These are phyloP conservation scores for Serendipita sp. DNA, from an alignment of 768 basidiomycete genomes.

Conservation along the genomic window DNA sequence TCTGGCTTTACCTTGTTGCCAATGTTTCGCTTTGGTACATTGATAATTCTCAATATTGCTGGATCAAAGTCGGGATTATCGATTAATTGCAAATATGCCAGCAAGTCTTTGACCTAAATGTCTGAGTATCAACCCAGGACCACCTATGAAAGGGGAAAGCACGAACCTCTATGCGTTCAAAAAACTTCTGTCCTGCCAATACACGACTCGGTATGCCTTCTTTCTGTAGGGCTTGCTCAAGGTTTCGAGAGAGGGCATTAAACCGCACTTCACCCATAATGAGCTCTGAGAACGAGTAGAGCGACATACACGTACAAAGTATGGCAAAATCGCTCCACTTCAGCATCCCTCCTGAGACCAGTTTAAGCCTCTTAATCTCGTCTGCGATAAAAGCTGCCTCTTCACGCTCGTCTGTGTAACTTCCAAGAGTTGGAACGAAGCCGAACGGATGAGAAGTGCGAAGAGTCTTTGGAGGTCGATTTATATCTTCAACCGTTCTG, in stretches of 20 bases:
- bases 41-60: conserved; percentile 56
- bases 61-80: conserved; percentile 57
- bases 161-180: conserved; percentile 61
- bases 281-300: neutral
- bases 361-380: conserved; percentile 66
- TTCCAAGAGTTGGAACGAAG: conserved; percentile 39
- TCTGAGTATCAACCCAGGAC: neutral
- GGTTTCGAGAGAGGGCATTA: conserved; percentile 58
- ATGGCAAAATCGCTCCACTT: conserved; percentile 66
- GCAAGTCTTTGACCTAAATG: conserved; percentile 56
- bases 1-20: conserved; percentile 53
- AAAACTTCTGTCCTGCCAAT: conserved; percentile 72
- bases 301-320: conserved; percentile 37
- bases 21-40: conserved; percentile 53
- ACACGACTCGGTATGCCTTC: conserved; percentile 65
- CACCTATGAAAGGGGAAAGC: neutral
- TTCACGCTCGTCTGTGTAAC: conserved; percentile 36
- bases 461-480: conserved; percentile 58
- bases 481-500: conserved; percentile 36
- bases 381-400: conserved; percentile 59
- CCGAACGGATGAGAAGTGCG: conserved; percentile 53
- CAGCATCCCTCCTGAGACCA: conserved; percentile 54
- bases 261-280: conserved; percentile 44
- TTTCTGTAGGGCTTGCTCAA: conserved; percentile 63
- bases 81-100: conserved; percentile 68